Conservation (phyloP, 1,139 yeast genomes). For the Sugiyamaella neomexicana region DNA sequence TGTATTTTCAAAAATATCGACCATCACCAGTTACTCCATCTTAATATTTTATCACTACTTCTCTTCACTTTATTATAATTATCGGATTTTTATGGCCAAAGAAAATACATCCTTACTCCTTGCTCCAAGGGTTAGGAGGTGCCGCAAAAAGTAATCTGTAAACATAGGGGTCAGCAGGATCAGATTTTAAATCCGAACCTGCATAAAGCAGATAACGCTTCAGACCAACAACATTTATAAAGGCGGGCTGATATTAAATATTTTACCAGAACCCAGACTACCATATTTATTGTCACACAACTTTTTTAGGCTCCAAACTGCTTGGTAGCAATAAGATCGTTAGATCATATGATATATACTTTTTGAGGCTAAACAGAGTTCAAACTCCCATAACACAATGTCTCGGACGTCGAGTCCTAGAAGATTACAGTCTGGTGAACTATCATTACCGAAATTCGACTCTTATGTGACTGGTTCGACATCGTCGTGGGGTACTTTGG, state of each 20-base stretch:
- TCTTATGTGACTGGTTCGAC: slow-evolving; percentile 1
- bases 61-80: background rate
- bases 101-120: background rate
- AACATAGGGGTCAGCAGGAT: slow-evolving; percentile 5
- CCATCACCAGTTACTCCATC: no score
- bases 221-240: background rate
- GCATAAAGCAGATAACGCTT: background rate
- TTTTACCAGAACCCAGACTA: no score
- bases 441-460: slow-evolving; percentile 6
- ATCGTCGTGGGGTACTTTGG: slow-evolving; percentile 15
- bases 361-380: background rate
- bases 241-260: background rate
- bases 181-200: background rate
- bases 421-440: slow-evolving; percentile 10
- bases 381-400: slow-evolving; percentile 2
- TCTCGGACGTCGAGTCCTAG: slow-evolving; percentile 10
- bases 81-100: background rate
- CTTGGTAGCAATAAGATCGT: no score
- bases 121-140: background rate
- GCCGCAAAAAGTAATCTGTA: slow-evolving; percentile 7
- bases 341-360: no score
- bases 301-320: background rate
- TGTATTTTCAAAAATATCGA: no score
- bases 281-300: background rate
- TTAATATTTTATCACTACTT: background rate